phyloP scores from a whole-genome alignment of 495 filamentous ascomycete species.

The Neurospora sublineolata region DNA sequence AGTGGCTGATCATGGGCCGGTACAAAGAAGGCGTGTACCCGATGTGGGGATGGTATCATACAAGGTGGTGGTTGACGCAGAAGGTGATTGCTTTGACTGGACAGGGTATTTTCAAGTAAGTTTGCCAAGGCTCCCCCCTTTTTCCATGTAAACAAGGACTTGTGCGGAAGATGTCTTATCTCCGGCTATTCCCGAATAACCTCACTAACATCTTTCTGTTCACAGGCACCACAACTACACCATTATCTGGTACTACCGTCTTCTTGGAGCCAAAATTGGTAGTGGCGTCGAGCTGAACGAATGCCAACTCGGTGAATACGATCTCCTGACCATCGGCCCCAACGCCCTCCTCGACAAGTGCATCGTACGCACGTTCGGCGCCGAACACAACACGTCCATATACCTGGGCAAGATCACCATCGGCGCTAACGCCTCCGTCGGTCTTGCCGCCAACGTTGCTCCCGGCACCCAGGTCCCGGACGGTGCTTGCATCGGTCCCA shows the following conservation, averaged over 20 bases:
- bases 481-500: slow-evolving; percentile 33
- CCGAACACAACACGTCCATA: slow-evolving; percentile 37
- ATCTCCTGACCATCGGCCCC: slow-evolving; percentile 34
- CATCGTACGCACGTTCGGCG: slow-evolving; percentile 32
- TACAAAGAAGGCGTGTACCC: slow-evolving; percentile 33
- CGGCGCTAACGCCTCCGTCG: slow-evolving; percentile 25
- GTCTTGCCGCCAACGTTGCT: slow-evolving; percentile 28
- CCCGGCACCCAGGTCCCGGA: slow-evolving; percentile 29
- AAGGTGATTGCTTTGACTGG: slow-evolving; percentile 30
- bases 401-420: slow-evolving; percentile 32
- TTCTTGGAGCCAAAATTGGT: slow-evolving; percentile 33
- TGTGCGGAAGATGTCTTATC: background rate
- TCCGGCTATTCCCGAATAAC: background rate
- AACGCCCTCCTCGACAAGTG: slow-evolving; percentile 25
- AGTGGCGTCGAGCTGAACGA: slow-evolving; percentile 25
- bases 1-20: slow-evolving; percentile 35
- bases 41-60: slow-evolving; percentile 40
- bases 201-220: background rate
- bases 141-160: background rate
- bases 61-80: slow-evolving; percentile 38
- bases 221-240: slow-evolving; percentile 16
- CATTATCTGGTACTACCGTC: slow-evolving; percentile 27
- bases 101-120: slow-evolving; percentile 24
- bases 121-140: background rate
- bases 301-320: slow-evolving; percentile 29